These are phyloP conservation scores for Pseudogymnoascus sp. DNA, from an alignment of 2,329 filamentous ascomycete species.

Conservation along the genomic window DNA sequence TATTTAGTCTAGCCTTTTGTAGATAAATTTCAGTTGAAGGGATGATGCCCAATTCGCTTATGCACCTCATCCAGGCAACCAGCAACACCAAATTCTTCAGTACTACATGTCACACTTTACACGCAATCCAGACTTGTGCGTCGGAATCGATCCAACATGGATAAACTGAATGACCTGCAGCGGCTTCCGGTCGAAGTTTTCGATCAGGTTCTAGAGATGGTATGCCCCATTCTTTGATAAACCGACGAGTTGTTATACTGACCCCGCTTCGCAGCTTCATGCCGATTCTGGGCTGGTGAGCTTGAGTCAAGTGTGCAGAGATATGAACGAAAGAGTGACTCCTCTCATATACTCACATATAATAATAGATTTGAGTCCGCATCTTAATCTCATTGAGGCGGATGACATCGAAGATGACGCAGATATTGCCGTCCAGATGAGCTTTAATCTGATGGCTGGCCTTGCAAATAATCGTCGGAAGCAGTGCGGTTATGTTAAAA, in stretches of 20 bases:
- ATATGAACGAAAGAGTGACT: neutral
- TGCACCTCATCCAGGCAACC: neutral
- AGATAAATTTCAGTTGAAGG: neutral
- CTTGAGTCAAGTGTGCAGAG: neutral
- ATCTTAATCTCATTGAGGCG: neutral
- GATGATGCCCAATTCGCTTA: neutral
- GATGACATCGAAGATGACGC: neutral
- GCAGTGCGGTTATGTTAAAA: neutral
- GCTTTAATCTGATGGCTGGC: neutral
- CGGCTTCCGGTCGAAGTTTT: neutral
- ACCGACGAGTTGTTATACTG: neutral
- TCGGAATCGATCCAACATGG: neutral
- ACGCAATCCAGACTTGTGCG: neutral
- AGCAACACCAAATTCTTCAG: neutral
- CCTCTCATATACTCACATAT: neutral
- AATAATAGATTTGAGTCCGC: neutral
- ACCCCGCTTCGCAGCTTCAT: neutral
- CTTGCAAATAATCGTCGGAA: neutral
- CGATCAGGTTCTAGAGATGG: neutral
- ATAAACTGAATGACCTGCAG: neutral
- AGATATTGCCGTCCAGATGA: neutral
- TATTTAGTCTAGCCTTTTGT: neutral
- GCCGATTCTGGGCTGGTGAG: neutral
- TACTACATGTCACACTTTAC: neutral
- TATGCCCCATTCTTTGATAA: neutral